Evolutionary conservation across 2,329 filamentous ascomycete species (phyloP).

Genomic region (Xylaria hypoxylon): DNA sequence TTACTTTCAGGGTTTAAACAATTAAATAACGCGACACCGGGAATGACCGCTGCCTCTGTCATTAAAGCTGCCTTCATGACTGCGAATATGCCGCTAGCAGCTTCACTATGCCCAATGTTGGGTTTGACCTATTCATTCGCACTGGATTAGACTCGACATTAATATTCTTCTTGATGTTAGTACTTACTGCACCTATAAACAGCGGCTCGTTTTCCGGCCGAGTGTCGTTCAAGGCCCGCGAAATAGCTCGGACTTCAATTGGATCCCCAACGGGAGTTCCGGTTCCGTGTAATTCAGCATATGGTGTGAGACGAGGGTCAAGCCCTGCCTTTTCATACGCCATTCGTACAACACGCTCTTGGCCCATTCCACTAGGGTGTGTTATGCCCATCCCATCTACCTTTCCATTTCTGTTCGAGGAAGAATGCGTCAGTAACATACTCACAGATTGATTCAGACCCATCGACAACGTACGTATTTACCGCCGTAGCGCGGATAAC

Average conservation of each 20-base stretch:
- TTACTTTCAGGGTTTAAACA: constrained; percentile 43
- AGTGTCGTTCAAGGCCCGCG: constrained; percentile 39
- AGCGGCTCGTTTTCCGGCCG: constrained; percentile 36
- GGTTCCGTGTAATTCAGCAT: constrained; percentile 46
- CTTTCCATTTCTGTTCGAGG: constrained; percentile 41
- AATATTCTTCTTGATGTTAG: neutral
- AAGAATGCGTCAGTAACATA: constrained; percentile 40
- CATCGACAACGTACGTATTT: constrained; percentile 39
- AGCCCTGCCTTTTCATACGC: constrained; percentile 43
- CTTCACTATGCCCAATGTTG: constrained; percentile 46
- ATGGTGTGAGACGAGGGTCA: constrained; percentile 41
- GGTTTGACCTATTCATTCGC: constrained; percentile 38
- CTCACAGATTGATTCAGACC: constrained; percentile 35
- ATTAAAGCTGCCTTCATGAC: constrained; percentile 42
- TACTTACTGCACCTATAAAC: constrained; percentile 39
- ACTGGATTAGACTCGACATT: neutral
- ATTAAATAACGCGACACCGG: constrained; percentile 32
- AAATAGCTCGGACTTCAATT: constrained; percentile 43
- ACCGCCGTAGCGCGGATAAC: constrained; percentile 40
- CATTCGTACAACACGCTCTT: constrained; percentile 42
- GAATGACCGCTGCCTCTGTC: constrained; percentile 38
- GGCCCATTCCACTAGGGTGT: constrained; percentile 43
- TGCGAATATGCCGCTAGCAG: constrained; percentile 42
- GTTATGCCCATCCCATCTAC: constrained; percentile 48
- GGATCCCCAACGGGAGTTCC: constrained; percentile 46